Evolutionary conservation across 371 early-diverging fungal species (phyloP), one percentile per base, ranked within the genome.

Genomic region (Circinella umbellata): DNA sequence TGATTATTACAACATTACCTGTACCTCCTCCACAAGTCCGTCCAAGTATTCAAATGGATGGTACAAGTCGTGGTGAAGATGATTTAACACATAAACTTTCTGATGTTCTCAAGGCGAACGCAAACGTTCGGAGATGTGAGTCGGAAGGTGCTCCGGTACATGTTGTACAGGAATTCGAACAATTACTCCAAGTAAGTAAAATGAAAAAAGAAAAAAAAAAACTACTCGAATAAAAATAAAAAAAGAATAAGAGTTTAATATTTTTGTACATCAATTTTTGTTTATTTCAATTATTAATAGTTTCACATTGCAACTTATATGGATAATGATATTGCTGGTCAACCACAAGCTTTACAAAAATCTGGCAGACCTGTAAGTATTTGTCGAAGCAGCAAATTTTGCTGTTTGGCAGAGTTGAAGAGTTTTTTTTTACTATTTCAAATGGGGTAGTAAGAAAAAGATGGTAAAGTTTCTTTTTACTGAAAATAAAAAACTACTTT

Each of bases 301-400:
- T 99, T 95, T 86, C 99, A 99, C 79, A 93, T 97, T 65, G 99
- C 99, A 4, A 99, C 99, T 34, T 93, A 95, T 72, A 99, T 99
- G 95, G 96, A 99, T 83, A 99, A 99, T 81, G 99, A 99, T 68
- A 91, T 98, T 73, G 93, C 98, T 60, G 99, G 99, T 18, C 90
- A 98, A 77, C 99, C 99, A 8, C 94, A 95, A 81, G 94, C 99
- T 17, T 79, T 95, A 66, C 99, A 99, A 76, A 98, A 91, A 80
- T 94, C 95, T 60, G 99, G 99, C 27, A 87, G 99, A 81, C 99
- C 99, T 57, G 88, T 95, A 86, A 81, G 87, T 81, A 34, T 37
- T 66, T 34, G 8, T 14, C 27, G 7, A 6, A 18, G 10, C 34
- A 57, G 2, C 27, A 34, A 34, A 27, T 34, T 57, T 3, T n/a